These are phyloP conservation scores for Flaveria trinervia DNA, from an alignment of 129 eudicot genomes.

Conservation along the genomic window DNA sequence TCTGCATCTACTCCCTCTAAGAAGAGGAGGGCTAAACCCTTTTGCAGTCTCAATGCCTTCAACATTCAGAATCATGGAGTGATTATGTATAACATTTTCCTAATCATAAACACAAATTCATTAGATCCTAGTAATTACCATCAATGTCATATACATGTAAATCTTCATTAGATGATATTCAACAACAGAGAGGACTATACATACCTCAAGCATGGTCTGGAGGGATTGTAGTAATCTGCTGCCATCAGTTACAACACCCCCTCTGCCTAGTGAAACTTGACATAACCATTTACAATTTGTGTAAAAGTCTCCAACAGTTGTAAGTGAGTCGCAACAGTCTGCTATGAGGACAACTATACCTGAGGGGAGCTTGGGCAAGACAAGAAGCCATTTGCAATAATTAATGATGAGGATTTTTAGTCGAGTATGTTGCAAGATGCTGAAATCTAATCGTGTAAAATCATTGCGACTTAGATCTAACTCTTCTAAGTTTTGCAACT, in stretches of 20 bases:
- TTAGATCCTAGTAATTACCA: neutral
- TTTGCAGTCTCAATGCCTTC: neutral
- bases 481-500: neutral
- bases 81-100: neutral
- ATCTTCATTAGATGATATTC: neutral
- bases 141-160: neutral
- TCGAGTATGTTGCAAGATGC: neutral
- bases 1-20: neutral
- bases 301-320: neutral
- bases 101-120: neutral
- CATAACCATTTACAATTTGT: constrained; percentile 3
- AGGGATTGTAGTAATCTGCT: neutral
- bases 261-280: neutral
- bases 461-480: neutral
- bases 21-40: neutral
- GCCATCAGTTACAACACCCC: neutral
- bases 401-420: neutral
- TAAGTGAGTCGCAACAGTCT: neutral
- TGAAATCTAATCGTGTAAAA: neutral
- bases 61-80: neutral
- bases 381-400: neutral
- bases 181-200: neutral
- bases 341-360: neutral
- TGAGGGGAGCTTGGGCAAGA: neutral
- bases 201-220: neutral